Conservation (phyloP, 768 basidiomycete genomes). For the Exidia glandulosa region DNA sequence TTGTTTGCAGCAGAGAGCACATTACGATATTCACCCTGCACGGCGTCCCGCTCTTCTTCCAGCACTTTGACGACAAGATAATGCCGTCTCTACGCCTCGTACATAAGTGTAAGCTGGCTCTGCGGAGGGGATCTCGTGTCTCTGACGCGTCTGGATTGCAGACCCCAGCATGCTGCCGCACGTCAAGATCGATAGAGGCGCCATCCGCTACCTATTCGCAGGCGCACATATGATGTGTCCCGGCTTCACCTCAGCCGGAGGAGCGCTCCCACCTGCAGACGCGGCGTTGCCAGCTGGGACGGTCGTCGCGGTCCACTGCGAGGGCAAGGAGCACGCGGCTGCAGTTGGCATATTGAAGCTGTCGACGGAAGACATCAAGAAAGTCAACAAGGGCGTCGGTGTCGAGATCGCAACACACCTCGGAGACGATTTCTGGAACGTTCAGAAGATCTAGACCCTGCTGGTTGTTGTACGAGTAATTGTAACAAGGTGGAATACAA, state of each 20-base stretch:
- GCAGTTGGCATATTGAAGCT: conserved; percentile 78
- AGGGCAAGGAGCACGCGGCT: conserved; percentile 88
- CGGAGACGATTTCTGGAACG: conserved; percentile 80
- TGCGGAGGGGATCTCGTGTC: background rate
- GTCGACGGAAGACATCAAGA: conserved; percentile 80
- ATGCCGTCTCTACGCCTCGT: conserved; percentile 81
- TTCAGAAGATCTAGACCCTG: conserved; percentile 42
- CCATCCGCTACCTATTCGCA: conserved; percentile 90
- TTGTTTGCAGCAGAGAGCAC: conserved; percentile 72
- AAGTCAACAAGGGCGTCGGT: conserved; percentile 80
- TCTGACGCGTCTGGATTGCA: conserved; percentile 21
- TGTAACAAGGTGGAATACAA: background rate
- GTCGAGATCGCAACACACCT: conserved; percentile 81
- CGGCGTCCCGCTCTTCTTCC: conserved; percentile 83
- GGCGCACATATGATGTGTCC: conserved; percentile 98
- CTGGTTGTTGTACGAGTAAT: background rate
- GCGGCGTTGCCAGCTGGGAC: conserved; percentile 55
- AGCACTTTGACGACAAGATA: conserved; percentile 91
- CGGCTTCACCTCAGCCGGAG: conserved; percentile 87
- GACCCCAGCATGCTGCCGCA: conserved; percentile 86
- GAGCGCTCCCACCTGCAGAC: conserved; percentile 68
- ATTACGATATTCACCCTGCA: conserved; percentile 86
- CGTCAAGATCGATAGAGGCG: conserved; percentile 89
- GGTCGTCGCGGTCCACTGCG: conserved; percentile 86
- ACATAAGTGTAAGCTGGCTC: conserved; percentile 76